Evolutionary conservation across 2,329 filamentous ascomycete genomes (phyloP), one percentile per base, ranked within the genome.

Genomic region (Neonectria magnoliae): DNA sequence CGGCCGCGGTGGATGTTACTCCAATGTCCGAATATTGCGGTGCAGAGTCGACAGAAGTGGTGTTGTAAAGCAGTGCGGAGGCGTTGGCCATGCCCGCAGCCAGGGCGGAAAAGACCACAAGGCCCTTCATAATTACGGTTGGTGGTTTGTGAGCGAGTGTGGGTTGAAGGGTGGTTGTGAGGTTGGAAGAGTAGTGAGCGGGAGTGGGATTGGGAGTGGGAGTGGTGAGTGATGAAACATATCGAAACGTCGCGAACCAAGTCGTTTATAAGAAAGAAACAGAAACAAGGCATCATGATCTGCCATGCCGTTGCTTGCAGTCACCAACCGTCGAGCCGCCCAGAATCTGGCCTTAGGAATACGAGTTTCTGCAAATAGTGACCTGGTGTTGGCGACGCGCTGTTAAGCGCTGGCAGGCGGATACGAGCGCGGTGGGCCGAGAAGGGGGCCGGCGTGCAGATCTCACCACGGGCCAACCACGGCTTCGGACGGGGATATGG

Each of bases 41-140:
- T 20, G 14, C 13, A 14, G 44, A 27, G 2, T 41, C 44, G 22
- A 16, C 38, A 33, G 58, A 44, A n/a, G 53, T 33, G 20, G 29
- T 29, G 45, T 45, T 57, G 38, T 53, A 57, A 10, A 18, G 20
- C 20, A 52, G 38, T 4, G 13, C 22, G 16, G 53, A 53, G 16
- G 53, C 60, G 29, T 62, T 53, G 38, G 60, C 60, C 47, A 62
- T 54, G 16, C 47, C 60, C 38, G 54, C 50, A 36, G 60, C 60
- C 27, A 62, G 20, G 47, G 54, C 53, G 54, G 48, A 57, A 53
- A 57, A 57, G 53, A 62, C 60, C 60, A 57, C 20, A 25, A 57
- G 53, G 60, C 60, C 53, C 53, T 57, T 62, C 60, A 62, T 62
- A 29, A n/a, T 57, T 42, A 38, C 5, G n/a, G 11, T 33, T 51